phyloP scores from a whole-genome alignment of 108 stramenopile species.

The Stephanodiscus triporus region DNA sequence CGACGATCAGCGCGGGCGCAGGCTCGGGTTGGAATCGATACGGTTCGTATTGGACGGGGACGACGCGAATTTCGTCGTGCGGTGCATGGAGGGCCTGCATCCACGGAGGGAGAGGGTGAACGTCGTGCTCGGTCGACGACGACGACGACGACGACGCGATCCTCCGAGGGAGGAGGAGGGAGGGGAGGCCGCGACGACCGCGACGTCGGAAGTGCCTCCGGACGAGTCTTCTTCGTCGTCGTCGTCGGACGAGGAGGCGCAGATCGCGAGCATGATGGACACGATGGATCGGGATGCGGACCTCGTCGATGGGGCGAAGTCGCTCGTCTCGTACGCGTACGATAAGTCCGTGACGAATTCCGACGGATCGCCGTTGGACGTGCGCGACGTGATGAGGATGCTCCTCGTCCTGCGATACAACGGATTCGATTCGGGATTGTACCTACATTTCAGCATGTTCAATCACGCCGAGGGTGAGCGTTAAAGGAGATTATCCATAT shows the following conservation, averaged over 20 bases:
- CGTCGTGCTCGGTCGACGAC: background rate
- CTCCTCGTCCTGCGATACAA: constrained; percentile 80
- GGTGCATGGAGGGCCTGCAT: constrained; percentile 72
- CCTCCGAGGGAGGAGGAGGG: background rate
- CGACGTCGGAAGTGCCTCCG: too few species aligned
- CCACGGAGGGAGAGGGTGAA: constrained; percentile 72
- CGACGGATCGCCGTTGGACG: constrained; percentile 42
- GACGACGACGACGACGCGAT: background rate
- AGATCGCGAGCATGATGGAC: constrained; percentile 64
- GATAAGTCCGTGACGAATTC: constrained; percentile 38
- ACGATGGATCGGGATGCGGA: constrained; percentile 26
- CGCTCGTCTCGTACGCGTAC: constrained; percentile 49
- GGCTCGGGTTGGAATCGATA: constrained; percentile 69
- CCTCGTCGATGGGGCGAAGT: constrained; percentile 17
- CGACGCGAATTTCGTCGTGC: constrained; percentile 47
- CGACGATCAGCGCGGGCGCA: constrained; percentile 60
- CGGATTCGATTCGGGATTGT: constrained; percentile 80
- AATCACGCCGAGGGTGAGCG: constrained; percentile 58
- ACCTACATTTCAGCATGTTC: constrained; percentile 79
- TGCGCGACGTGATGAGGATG: constrained; percentile 60
- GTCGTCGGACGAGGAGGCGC: constrained; percentile 35
- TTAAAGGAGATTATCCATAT: too few species aligned
- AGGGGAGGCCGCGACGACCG: too few species aligned
- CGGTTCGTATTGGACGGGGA: constrained; percentile 48
- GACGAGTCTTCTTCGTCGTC: too few species aligned